Percentiles rank a stretch among this genome's conserved stretches.
Conservation (phyloP, 202 grass and related monocot genomes). For the Eragrostis tef region DNA sequence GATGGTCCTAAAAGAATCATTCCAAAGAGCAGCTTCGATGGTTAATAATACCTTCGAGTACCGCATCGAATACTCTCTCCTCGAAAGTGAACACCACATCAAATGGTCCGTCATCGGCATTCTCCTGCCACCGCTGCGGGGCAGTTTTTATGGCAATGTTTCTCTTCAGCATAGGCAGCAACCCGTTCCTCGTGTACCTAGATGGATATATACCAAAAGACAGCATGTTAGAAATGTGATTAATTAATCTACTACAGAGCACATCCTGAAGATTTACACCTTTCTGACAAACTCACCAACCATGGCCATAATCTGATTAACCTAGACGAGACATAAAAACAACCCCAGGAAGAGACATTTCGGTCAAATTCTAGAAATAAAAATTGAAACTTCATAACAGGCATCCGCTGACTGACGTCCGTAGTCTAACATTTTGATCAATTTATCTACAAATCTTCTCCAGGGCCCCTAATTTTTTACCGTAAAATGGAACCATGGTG, state of each 20-base stretch:
- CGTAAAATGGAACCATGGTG: too few relatives aligned
- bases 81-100: conserved; percentile 72
- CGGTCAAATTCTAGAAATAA: not conserved
- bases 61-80: conserved; percentile 73
- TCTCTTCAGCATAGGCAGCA: conserved; percentile 84
- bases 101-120: conserved; percentile 61
- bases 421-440: not conserved
- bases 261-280: not conserved
- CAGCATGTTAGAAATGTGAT: not conserved
- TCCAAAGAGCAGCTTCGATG: not conserved
- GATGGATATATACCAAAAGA: not conserved
- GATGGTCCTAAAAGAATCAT: not conserved
- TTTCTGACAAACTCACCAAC: not conserved
- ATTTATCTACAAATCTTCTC: not conserved
- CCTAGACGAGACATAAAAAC: too few relatives aligned
- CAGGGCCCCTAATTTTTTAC: not conserved
- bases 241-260: not conserved
- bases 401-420: not conserved
- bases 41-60: conserved; percentile 61
- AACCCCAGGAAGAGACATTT: not conserved
- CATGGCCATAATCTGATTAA: too few relatives aligned
- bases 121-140: conserved; percentile 76
- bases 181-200: conserved; percentile 83
- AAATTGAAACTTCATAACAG: not conserved
- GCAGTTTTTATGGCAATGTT: conserved; percentile 65